Percentiles rank a stretch among this genome's conserved stretches.
These are phyloP conservation scores for Leishmania turanica DNA, from an alignment of 208 protist genomes.

Conservation along the genomic window DNA sequence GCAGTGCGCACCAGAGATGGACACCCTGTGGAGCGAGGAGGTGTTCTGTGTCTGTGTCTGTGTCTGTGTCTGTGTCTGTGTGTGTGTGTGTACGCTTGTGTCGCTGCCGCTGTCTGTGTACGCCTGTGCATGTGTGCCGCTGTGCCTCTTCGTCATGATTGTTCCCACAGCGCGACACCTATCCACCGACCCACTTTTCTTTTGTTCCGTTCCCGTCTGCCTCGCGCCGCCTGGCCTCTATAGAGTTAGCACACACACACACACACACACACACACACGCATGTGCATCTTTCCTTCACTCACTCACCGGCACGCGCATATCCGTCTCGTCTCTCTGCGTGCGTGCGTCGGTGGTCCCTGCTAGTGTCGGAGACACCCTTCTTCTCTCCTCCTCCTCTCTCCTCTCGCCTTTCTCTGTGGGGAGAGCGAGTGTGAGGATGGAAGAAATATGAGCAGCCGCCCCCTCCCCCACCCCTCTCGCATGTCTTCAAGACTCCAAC, in stretches of 20 bases:
- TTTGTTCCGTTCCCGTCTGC: background rate
- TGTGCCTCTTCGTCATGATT: background rate
- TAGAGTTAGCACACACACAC: background rate
- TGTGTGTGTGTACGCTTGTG: background rate
- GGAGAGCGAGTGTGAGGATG: background rate
- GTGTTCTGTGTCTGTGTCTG: background rate
- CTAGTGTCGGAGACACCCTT: background rate
- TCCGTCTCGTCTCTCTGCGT: background rate
- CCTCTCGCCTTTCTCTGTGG: background rate
- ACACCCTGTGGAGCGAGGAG: no score
- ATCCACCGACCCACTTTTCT: background rate
- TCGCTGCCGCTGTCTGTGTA: background rate
- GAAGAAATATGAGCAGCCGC: background rate
- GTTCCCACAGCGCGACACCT: background rate
- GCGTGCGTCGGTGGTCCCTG: background rate
- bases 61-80: background rate
- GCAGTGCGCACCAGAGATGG: background rate
- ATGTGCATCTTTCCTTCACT: background rate
- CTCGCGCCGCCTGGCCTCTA: background rate
- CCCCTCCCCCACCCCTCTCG: background rate
- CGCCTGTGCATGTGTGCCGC: background rate
- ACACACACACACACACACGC: no score
- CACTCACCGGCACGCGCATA: background rate
- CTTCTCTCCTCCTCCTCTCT: background rate
- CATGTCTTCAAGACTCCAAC: background rate